Evolutionary conservation across 805 yeast species (phyloP), one percentile per base, ranked within the genome.

Genomic region (Isabelozyma rhagii): DNA sequence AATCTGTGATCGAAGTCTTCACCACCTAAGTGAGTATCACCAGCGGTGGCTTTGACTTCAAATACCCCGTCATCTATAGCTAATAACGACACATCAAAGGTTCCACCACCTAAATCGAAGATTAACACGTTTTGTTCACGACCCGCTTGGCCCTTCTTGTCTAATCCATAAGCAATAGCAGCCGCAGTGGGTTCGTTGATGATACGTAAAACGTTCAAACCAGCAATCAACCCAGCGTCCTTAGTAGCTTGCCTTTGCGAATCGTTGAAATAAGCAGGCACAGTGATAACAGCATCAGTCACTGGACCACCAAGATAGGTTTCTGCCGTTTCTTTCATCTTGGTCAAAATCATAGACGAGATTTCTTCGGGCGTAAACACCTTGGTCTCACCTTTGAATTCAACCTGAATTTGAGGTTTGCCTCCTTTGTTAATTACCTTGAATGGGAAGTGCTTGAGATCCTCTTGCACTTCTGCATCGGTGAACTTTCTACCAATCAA

Each of bases 1-100:
- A 90, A 86, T 73, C 90, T 84, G 79, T 81, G 83, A 76, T 90
- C 97, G 62, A 90, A 90, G 77, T 90, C 97, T 79, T 90, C 96
- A 83, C 97, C 97, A 82, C 97, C 97, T 75, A 90, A 83, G 72
- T 90, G 97, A 55, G 97, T 90, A 71, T 90, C 96, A 86, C 97
- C 97, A 54, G 96, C 90, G 55, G 97, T 89, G 49, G 96, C 92
- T 74, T 87, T 82, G 49, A 89, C 97, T 77, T 89, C 96, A 66
- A 89, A 89, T 52, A 90, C 91, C 75, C 96, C 97, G 59, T 85
- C 88, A 67, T 90, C 96, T 67, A 89, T 89, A 41, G 94, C 82
- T 65, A 89, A 80, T 47, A 89, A 75, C 3, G 96, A 89, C 21
- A 89, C 97, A 83, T 89, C 97, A 59, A 89, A 91, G 58, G 97